Base-by-base conservation (phyloP, 2,329 filamentous ascomycete species). In the Pyrenochaeta sp. region DNA sequence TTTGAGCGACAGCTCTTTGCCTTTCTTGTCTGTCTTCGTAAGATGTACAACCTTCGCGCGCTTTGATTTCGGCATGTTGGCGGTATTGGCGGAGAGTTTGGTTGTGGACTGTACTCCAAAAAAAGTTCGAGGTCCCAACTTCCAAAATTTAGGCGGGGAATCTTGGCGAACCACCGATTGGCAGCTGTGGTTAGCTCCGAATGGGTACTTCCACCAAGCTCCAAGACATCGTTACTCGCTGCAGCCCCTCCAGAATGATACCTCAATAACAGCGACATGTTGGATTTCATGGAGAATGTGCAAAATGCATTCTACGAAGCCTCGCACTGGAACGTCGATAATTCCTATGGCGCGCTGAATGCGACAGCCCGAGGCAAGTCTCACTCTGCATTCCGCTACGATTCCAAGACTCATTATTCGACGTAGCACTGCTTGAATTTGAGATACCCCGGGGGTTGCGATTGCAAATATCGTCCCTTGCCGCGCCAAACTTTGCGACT, bases 281-380 rank as follows among this genome's bases (percentile, higher is more conserved):
- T 95, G 80, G 90, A 93, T 79, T 97, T 97, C 82, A 96, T 97
- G 91, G 92, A 96, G 79, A 94, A 96, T 81, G 89, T 97, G 81
- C 92, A 96, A 79, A 85, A 90, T 79, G 90, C 91, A 69, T 97
- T 97, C 79, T 91, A 92, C 76, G 84, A 90, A 74, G 89, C 90
- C 51, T 93, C 92, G 40, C 85, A 89, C 75, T 97, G 93, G 93
- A 90, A 93, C 73, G 84, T 87, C 70, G 92, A 97, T 81, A 97
- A 96, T 77, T 95, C 91, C 56, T 97, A 97, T 79, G 88, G 91
- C 64, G 87, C 89, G 61, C 82, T 97, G 69, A 97, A 92, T 66
- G 87, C 89, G 52, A 96, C 92, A 3, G 87, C 91, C 42, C 86
- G 92, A 81, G 90, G 90, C 90, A 81, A 61, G 77, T 65, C 45